Percentiles rank a stretch among this genome's conserved stretches.
phyloP scores from a whole-genome alignment of 108 stramenopile genomes.

The Stephanodiscus triporus region DNA sequence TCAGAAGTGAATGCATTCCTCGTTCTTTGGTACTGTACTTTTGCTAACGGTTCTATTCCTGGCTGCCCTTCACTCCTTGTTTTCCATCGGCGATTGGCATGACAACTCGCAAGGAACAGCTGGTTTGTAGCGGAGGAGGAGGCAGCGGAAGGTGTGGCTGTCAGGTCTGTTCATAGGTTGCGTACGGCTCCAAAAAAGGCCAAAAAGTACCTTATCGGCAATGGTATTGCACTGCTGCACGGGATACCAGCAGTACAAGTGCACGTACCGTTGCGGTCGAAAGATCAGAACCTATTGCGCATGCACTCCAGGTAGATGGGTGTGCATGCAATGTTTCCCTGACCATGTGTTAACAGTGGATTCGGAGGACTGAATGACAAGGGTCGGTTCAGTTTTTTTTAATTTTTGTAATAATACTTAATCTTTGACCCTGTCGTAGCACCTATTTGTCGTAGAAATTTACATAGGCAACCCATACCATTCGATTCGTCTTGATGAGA shows the following conservation, averaged over 20 bases:
- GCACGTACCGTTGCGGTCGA: background rate
- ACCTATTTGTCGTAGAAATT: too few relatives aligned
- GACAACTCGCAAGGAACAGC: background rate
- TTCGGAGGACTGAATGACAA: too few relatives aligned
- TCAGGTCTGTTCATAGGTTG: background rate
- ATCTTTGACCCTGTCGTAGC: too few relatives aligned
- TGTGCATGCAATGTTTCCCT: too few relatives aligned
- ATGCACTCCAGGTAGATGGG: background rate
- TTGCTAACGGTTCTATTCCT: background rate
- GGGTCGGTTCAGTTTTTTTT: too few relatives aligned
- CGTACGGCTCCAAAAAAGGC: background rate
- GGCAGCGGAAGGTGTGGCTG: background rate
- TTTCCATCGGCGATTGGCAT: background rate
- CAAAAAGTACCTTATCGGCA: background rate
- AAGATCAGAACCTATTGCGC: too few relatives aligned
- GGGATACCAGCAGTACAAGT: background rate
- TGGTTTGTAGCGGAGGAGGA: background rate
- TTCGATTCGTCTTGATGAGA: too few relatives aligned
- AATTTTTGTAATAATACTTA: too few relatives aligned
- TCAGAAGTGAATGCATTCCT: constrained; percentile 29
- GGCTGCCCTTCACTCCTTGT: background rate
- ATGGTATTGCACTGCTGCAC: background rate
- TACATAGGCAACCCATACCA: too few relatives aligned
- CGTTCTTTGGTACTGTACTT: background rate
- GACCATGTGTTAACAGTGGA: too few relatives aligned